A percentile compares a stretch with the other conserved stretches of the same genome.
Conservation (phyloP, 2,329 filamentous ascomycete genomes). For the Aspergillus tamarii region DNA sequence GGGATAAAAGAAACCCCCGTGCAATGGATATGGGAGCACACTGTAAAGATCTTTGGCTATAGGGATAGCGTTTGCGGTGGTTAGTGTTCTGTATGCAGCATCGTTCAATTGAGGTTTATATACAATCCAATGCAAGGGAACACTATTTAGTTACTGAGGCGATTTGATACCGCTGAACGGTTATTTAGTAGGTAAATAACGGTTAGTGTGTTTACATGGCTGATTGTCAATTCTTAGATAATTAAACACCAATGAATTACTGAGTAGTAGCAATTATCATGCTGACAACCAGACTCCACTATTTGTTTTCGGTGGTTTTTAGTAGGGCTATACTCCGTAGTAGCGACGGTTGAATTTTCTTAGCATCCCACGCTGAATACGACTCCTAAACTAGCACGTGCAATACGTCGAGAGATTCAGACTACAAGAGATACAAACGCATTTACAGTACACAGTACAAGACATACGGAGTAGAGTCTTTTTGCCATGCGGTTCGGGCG, state of each 20-base stretch:
- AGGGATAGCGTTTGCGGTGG: not conserved
- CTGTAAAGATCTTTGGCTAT: not conserved
- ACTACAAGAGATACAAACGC: too few species aligned
- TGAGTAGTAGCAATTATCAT: not conserved
- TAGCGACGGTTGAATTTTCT: not conserved
- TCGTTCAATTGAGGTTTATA: not conserved
- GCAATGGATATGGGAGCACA: not conserved
- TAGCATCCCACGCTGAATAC: not conserved
- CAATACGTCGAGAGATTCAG: not conserved
- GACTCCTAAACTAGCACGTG: not conserved
- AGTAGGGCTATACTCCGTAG: not conserved
- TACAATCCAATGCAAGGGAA: not conserved
- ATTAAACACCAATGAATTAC: not conserved
- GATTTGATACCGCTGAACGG: not conserved
- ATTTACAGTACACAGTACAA: too few species aligned
- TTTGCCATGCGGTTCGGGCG: not conserved
- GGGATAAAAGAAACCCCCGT: not conserved
- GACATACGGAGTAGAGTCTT: not conserved
- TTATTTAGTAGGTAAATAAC: not conserved
- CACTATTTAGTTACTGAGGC: not conserved
- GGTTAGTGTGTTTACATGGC: not conserved
- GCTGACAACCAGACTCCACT: not conserved
- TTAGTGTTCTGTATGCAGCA: not conserved
- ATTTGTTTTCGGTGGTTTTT: not conserved
- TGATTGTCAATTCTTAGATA: not conserved